Conservation (phyloP, 164 flowering plant genomes). For the Buxus sempervirens region DNA sequence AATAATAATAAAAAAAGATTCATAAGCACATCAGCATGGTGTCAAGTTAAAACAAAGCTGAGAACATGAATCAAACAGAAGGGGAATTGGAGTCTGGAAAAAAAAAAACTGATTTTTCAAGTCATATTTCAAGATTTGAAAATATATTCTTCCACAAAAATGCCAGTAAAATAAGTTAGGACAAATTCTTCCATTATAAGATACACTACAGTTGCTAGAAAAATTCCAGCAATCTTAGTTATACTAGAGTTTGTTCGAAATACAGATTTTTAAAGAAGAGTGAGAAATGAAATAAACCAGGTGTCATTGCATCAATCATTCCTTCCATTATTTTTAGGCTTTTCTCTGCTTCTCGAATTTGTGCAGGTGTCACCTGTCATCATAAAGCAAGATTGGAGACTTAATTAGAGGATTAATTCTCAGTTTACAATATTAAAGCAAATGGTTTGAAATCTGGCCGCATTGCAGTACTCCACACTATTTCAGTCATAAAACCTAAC, state of each 20-base stretch:
- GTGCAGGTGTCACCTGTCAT: slow-evolving; percentile 86
- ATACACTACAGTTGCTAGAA: background rate
- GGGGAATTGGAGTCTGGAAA: background rate
- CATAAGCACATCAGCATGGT: too few relatives aligned
- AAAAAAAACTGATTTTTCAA: too few relatives aligned
- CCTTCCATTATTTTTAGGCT: slow-evolving; percentile 82
- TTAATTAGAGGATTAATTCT: background rate
- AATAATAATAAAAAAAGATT: too few relatives aligned
- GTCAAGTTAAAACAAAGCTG: background rate
- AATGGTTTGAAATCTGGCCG: background rate
- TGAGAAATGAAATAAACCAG: slow-evolving; percentile 44
- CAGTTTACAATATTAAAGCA: background rate
- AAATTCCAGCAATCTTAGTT: background rate
- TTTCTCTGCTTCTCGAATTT: slow-evolving; percentile 96
- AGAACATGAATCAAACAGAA: background rate
- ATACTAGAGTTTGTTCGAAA: background rate
- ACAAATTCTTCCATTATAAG: background rate
- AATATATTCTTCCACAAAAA: background rate
- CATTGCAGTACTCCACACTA: background rate
- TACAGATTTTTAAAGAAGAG: background rate
- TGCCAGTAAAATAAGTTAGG: background rate
- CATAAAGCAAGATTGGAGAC: slow-evolving; percentile 3
- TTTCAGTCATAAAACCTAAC: background rate
- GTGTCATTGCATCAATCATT: slow-evolving; percentile 96
- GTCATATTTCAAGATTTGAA: background rate